Evolutionary conservation across 768 basidiomycete species (phyloP).

Genomic region (Macrocybe gigantea): DNA sequence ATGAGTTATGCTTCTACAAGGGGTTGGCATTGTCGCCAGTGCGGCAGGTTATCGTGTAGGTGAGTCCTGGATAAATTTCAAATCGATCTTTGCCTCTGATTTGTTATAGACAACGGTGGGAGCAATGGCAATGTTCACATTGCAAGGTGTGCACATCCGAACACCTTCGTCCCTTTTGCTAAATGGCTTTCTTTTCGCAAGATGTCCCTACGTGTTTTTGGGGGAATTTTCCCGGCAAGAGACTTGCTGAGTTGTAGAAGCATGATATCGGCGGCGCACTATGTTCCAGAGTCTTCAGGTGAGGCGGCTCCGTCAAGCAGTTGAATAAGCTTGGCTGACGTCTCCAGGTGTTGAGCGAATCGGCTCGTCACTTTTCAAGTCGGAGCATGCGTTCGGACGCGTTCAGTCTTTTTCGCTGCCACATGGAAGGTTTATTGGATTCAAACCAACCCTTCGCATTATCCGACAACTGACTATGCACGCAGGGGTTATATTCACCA

Average conservation of each 20-base stretch:
- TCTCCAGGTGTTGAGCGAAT: conserved; percentile 24
- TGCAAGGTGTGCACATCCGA: conserved; percentile 41
- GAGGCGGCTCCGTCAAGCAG: not conserved
- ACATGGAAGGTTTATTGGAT: conserved; percentile 29
- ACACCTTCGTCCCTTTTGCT: not conserved
- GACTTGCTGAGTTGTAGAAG: no score
- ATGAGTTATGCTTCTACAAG: conserved; percentile 53
- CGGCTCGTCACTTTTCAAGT: conserved; percentile 15
- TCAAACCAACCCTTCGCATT: not conserved
- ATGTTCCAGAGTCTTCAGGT: no score
- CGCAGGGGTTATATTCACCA: conserved; percentile 60
- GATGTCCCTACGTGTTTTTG: no score
- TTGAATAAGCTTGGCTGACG: not conserved
- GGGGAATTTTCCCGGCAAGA: no score
- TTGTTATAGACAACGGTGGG: conserved; percentile 61
- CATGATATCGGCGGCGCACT: no score
- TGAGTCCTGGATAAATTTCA: conserved; percentile 20
- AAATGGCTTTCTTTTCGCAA: no score
- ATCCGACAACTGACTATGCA: not conserved
- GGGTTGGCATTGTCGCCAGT: conserved; percentile 64
- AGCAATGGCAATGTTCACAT: conserved; percentile 61
- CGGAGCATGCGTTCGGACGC: conserved; percentile 16
- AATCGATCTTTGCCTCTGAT: conserved; percentile 1
- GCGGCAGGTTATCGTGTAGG: conserved; percentile 75
- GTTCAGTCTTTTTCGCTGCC: conserved; percentile 49